phyloP scores from a whole-genome alignment of 2,329 filamentous ascomycete genomes.

The Bipolaris victoriae region DNA sequence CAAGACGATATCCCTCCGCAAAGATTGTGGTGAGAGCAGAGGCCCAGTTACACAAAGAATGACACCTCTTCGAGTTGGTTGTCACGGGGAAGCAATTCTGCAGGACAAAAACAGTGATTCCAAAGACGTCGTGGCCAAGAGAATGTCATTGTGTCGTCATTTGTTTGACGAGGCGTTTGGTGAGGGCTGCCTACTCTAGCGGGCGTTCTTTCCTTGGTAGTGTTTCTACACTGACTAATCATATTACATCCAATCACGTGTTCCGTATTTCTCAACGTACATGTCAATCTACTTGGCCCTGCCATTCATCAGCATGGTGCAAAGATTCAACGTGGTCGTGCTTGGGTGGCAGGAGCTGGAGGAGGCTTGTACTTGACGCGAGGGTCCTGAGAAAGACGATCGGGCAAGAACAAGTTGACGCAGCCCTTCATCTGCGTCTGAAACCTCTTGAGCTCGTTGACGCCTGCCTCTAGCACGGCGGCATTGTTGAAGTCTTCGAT shows the following conservation, averaged over 20 bases:
- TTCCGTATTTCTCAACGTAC: background rate
- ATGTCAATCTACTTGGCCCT: background rate
- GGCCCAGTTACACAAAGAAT: too few species aligned
- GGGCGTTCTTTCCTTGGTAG: too few species aligned
- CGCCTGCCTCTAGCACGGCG: slow-evolving; percentile 60
- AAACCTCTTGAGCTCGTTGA: slow-evolving; percentile 61
- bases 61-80: too few species aligned
- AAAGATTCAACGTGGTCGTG: slow-evolving; percentile 27
- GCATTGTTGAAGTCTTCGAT: slow-evolving; percentile 63
- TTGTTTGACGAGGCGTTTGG: too few species aligned
- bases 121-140: too few species aligned
- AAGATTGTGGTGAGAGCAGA: background rate
- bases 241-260: background rate
- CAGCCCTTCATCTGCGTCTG: slow-evolving; percentile 63
- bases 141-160: too few species aligned
- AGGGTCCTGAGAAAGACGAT: slow-evolving; percentile 65
- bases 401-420: slow-evolving; percentile 63
- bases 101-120: too few species aligned
- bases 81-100: too few species aligned
- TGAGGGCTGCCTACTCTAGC: too few species aligned
- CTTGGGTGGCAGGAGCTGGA: slow-evolving; percentile 19
- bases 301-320: background rate
- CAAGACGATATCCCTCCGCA: background rate
- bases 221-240: background rate
- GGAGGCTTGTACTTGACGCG: slow-evolving; percentile 58